Evolutionary conservation across 495 filamentous ascomycete genomes (phyloP).

Genomic region (Massariosphaeria phaeospora): DNA sequence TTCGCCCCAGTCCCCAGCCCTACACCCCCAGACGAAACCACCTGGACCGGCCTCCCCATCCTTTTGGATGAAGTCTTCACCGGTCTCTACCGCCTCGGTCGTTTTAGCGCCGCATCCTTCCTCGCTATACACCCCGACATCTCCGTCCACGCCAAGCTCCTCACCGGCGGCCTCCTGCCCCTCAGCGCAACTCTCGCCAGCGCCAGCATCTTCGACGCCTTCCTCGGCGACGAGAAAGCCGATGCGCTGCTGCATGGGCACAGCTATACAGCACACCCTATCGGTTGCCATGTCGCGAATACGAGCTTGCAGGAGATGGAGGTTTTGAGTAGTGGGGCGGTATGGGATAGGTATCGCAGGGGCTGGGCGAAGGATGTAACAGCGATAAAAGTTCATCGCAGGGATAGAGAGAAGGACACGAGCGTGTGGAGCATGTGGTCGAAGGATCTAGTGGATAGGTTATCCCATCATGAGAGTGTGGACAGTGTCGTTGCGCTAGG

Average conservation of each 20-base stretch:
- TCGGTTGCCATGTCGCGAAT: conserved; percentile 68
- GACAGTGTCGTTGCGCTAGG: conserved; percentile 66
- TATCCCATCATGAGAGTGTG: conserved; percentile 52
- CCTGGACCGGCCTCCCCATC: conserved; percentile 67
- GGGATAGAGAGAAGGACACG: background rate
- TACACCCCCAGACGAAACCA: background rate
- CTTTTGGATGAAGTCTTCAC: conserved; percentile 81
- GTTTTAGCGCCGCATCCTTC: conserved; percentile 59
- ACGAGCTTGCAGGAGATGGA: conserved; percentile 54
- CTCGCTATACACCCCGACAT: conserved; percentile 63
- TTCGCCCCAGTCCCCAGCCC: conserved; percentile 45
- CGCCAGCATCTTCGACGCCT: conserved; percentile 65
- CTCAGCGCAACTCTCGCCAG: conserved; percentile 66
- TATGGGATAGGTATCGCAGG: conserved; percentile 48
- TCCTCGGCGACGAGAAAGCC: conserved; percentile 60
- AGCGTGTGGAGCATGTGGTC: conserved; percentile 64
- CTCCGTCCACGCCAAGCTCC: conserved; percentile 69
- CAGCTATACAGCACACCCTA: conserved; percentile 73
- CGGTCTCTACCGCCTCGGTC: conserved; percentile 71
- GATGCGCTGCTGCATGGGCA: conserved; percentile 74
- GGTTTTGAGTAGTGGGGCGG: conserved; percentile 49
- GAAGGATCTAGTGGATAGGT: conserved; percentile 47
- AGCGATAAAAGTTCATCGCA: no score
- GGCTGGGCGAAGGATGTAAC: no score
- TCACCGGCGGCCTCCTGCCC: conserved; percentile 73